Evolutionary conservation across 1,139 yeast species (phyloP), one percentile per base, ranked within the genome.

Genomic region (Yamadazyma buinensis): DNA sequence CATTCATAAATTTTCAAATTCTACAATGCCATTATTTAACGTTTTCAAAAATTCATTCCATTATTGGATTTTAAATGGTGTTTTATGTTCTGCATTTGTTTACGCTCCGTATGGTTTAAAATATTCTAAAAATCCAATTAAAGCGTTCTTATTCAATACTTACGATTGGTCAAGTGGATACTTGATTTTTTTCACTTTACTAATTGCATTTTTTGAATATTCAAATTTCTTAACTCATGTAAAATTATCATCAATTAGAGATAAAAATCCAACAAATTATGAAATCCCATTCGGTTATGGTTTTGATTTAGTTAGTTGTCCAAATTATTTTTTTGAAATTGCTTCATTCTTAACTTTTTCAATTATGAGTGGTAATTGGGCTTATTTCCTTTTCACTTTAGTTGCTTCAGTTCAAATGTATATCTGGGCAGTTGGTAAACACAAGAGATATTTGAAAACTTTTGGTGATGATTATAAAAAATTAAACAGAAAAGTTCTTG

Each of bases 11-110:
- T 92, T 92, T 55, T 85, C 96, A 21, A 69, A 80, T 42, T 80
- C 87, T 20, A 92, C 98, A 20, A 92, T 92, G 98, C 98, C 98
- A 3, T 54, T 83, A 31, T 75, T 77, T 57, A 85, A 87, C 60
- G 65, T 92, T 42, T 84, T 92, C 71, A 87, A 90, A 63, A 92
- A 92, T 66, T 82, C 90, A 25, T 69, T 75, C 44, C 97, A 92
- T 58, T 92, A 92, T 64, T 90, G 97, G 97, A 56, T 86, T 21
- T 66, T 92, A 43, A 83, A 92, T 29, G 97, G 97, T 1, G 56
- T 84, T 23, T 69, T 78, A 45, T 68, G 85, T 35, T 77, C 87
- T 3, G 77, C 71, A 47, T 82, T 84, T 44, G 68, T 80, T 30
- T 90, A 85, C 43, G 77, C 83, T 5, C 94, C 95, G 9, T 30